Conservation (phyloP, 2,329 filamentous ascomycete genomes). For the Paracoccidioides lutzii region DNA sequence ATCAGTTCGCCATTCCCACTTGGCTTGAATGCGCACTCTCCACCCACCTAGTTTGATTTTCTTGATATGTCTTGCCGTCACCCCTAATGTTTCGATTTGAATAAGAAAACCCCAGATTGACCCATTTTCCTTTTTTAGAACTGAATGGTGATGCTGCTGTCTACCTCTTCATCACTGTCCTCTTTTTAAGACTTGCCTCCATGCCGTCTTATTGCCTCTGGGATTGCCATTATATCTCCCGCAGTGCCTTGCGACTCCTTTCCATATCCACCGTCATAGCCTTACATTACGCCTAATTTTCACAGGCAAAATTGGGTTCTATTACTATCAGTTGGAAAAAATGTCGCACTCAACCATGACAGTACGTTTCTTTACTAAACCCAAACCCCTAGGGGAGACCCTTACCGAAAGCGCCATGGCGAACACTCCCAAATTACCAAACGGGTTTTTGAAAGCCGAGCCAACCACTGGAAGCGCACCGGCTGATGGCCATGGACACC, state of each 20-base stretch:
- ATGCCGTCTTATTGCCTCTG: slow-evolving; percentile 75
- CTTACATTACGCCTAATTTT: slow-evolving; percentile 54
- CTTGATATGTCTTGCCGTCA: no score
- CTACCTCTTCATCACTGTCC: slow-evolving; percentile 8
- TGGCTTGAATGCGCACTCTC: no score
- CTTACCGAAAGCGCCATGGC: slow-evolving; percentile 36
- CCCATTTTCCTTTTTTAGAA: background rate
- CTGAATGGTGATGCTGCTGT: background rate
- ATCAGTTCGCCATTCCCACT: no score
- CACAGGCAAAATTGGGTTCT: background rate
- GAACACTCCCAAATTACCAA: slow-evolving; percentile 11
- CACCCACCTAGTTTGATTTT: no score
- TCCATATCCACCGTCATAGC: slow-evolving; percentile 70
- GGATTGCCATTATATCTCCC: slow-evolving; percentile 89
- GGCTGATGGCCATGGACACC: background rate
- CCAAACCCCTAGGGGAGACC: slow-evolving; percentile 60
- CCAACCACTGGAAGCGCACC: slow-evolving; percentile 9
- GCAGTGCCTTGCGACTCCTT: slow-evolving; percentile 73
- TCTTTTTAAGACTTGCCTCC: slow-evolving; percentile 25
- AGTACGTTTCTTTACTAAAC: slow-evolving; percentile 59
- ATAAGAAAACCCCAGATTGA: no score
- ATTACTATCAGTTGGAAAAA: slow-evolving; percentile 10
- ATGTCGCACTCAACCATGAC: slow-evolving; percentile 49
- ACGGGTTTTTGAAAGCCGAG: background rate
- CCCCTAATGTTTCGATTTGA: no score